phyloP scores from a whole-genome alignment of 495 filamentous ascomycete genomes.

The Ramalina peruviana region DNA sequence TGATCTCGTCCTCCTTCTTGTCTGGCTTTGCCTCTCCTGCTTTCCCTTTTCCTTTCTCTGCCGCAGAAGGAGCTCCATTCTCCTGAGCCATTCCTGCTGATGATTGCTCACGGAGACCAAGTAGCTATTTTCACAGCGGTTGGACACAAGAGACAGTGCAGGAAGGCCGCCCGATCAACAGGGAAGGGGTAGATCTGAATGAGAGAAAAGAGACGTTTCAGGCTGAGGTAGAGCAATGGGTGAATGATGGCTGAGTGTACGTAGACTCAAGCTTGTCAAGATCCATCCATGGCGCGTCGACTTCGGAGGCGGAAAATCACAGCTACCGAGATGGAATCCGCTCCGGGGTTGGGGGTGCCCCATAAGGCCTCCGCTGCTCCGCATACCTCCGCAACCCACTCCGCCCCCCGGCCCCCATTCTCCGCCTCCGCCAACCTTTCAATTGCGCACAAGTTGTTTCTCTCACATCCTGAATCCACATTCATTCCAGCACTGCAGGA shows the following conservation, averaged over 20 bases:
- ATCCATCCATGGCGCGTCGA: too few species aligned
- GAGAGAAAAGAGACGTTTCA: neutral
- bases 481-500: slow-evolving; percentile 19
- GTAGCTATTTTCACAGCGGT: neutral
- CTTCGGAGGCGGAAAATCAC: too few species aligned
- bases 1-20: slow-evolving; percentile 51
- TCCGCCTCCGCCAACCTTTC: neutral
- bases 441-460: neutral
- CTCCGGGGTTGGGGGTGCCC: too few species aligned
- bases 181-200: neutral
- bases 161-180: neutral
- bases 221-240: too few species aligned
- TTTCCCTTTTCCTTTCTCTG: slow-evolving; percentile 96
- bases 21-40: slow-evolving; percentile 47
- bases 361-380: too few species aligned
- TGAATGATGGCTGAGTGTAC: too few species aligned
- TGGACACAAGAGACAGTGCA: neutral
- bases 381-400: too few species aligned
- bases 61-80: slow-evolving; percentile 66
- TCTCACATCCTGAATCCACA: too few species aligned
- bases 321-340: too few species aligned
- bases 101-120: neutral
- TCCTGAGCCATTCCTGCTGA: slow-evolving; percentile 67
- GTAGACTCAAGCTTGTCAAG: too few species aligned
- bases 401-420: neutral